Conservation (phyloP, 805 yeast species). For the Dipodascus geniculatus region DNA sequence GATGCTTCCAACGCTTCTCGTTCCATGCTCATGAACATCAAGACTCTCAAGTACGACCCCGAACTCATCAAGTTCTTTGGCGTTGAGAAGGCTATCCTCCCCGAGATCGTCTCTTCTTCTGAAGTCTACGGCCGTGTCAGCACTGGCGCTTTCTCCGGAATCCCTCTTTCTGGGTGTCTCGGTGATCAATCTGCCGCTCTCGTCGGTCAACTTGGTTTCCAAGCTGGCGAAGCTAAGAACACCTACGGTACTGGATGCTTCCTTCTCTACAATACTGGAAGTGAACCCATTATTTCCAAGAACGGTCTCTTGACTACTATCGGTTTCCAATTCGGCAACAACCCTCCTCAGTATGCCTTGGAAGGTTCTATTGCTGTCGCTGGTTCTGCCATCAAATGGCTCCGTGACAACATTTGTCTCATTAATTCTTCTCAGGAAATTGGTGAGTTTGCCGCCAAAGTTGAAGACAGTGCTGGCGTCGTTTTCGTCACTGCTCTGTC, state of each 20-base stretch:
- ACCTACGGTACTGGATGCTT: slow-evolving; percentile 97
- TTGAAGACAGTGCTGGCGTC: slow-evolving; percentile 76
- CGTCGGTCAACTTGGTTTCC: slow-evolving; percentile 83
- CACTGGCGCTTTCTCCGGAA: slow-evolving; percentile 37
- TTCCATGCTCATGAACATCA: slow-evolving; percentile 79
- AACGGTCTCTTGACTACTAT: slow-evolving; percentile 84
- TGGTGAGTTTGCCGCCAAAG: slow-evolving; percentile 81
- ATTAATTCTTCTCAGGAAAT: slow-evolving; percentile 75
- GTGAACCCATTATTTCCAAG: slow-evolving; percentile 51
- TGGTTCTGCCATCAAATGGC: slow-evolving; percentile 89
- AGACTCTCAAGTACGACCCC: slow-evolving; percentile 62
- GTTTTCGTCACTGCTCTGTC: slow-evolving; percentile 92
- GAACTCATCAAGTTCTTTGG: slow-evolving; percentile 70
- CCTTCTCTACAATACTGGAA: slow-evolving; percentile 78
- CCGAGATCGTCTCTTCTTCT: slow-evolving; percentile 69
- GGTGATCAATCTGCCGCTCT: slow-evolving; percentile 93
- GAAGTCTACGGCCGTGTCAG: slow-evolving; percentile 65
- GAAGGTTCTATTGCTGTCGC: slow-evolving; percentile 97
- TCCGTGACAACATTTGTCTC: slow-evolving; percentile 77
- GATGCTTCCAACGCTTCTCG: slow-evolving; percentile 90
- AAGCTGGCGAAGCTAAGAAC: slow-evolving; percentile 80
- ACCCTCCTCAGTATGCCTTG: slow-evolving; percentile 70
- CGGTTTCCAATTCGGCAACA: slow-evolving; percentile 77
- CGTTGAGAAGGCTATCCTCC: slow-evolving; percentile 60
- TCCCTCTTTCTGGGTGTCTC: slow-evolving; percentile 79